Percentiles rank a stretch among this genome's conserved stretches.
These are phyloP conservation scores for Aspergillus unguis DNA, from an alignment of 2,329 filamentous ascomycete genomes.

Conservation along the genomic window DNA sequence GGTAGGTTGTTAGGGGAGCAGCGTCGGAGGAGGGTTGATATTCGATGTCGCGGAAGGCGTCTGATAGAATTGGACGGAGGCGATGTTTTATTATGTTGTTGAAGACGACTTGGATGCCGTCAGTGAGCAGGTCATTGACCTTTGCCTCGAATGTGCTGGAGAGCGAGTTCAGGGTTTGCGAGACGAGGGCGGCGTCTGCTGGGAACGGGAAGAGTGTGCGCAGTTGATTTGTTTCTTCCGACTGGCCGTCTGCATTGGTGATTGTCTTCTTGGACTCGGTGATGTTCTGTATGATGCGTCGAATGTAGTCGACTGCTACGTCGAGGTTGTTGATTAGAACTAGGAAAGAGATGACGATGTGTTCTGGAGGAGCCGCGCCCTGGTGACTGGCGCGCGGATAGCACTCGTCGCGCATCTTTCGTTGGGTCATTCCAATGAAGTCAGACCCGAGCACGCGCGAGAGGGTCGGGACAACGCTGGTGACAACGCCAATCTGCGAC, in stretches of 20 bases:
- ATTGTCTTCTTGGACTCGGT: conserved; percentile 43
- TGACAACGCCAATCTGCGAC: conserved; percentile 73
- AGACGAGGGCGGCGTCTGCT: conserved; percentile 68
- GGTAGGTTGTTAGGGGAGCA: conserved; percentile 22
- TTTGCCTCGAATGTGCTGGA: conserved; percentile 72
- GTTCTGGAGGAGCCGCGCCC: conserved; percentile 80
- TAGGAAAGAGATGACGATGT: conserved; percentile 82
- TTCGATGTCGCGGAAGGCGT: conserved; percentile 88
- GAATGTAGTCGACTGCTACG: conserved; percentile 84
- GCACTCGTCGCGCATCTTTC: conserved; percentile 94
- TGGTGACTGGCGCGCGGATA: conserved; percentile 78
- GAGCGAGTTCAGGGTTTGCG: conserved; percentile 65
- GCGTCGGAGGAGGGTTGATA: conserved; percentile 66
- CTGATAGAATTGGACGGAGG: conserved; percentile 76
- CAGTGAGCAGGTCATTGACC: conserved; percentile 73
- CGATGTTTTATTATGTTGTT: conserved; percentile 82
- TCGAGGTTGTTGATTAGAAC: conserved; percentile 95
- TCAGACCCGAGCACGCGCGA: conserved; percentile 78
- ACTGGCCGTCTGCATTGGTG: conserved; percentile 16
- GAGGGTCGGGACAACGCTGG: conserved; percentile 73
- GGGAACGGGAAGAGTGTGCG: conserved; percentile 74
- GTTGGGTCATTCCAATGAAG: conserved; percentile 94
- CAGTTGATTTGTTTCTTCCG: conserved; percentile 40
- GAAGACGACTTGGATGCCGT: conserved; percentile 82
- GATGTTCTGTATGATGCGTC: conserved; percentile 73